Percentiles rank a stretch among this genome's conserved stretches.
Evolutionary conservation across 2,329 filamentous ascomycete species (phyloP).

Genomic region (Fusarium fracticaudum): DNA sequence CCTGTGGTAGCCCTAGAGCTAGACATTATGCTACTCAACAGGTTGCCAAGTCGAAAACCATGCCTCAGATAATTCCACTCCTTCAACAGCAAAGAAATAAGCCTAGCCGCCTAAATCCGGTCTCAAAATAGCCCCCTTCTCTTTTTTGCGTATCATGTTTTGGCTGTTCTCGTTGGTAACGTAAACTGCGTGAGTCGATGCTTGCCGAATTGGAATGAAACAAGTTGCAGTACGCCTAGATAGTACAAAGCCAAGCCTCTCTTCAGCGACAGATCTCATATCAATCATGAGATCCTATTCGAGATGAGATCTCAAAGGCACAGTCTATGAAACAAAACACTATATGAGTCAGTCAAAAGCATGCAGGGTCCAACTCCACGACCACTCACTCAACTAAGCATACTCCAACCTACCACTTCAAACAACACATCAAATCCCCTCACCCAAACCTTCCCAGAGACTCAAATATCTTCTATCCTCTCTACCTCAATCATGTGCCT

Average conservation of each 20-base stretch:
- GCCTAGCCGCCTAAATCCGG: no score
- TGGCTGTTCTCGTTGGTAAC: not conserved
- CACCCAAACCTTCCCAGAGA: not conserved
- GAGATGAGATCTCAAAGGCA: not conserved
- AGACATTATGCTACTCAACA: no score
- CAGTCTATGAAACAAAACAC: not conserved
- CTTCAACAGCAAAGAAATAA: not conserved
- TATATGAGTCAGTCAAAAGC: conserved; percentile 21
- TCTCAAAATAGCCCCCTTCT: rapidly evolving
- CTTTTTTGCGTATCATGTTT: not conserved
- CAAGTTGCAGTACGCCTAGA: not conserved
- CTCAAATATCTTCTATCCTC: not conserved
- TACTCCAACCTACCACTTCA: not conserved
- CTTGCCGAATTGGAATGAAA: not conserved
- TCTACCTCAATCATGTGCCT: not conserved
- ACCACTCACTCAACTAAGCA: not conserved
- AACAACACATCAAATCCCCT: not conserved
- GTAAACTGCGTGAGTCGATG: not conserved
- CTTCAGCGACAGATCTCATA: no score
- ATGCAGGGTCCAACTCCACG: conserved; percentile 19
- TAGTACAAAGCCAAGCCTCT: not conserved
- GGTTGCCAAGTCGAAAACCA: no score
- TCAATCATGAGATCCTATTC: not conserved
- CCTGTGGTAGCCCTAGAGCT: no score
- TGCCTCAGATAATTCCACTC: no score